A percentile compares a stretch with the other conserved stretches of the same genome.
phyloP scores from a whole-genome alignment of 2,329 filamentous ascomycete genomes.

The Ophiostoma populinum region DNA sequence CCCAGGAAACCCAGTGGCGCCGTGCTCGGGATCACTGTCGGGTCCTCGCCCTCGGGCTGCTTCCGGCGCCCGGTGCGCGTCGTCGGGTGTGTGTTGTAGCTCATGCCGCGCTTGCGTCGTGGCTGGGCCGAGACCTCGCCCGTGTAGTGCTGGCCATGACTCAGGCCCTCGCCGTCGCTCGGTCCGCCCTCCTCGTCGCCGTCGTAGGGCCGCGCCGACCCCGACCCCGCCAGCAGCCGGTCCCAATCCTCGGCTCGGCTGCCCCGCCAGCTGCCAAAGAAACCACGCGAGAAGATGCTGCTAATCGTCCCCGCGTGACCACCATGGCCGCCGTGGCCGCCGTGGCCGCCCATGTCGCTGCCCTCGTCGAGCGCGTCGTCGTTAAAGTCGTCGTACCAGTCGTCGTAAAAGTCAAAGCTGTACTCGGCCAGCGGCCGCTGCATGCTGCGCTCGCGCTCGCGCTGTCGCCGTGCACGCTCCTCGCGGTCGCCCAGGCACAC shows the following conservation, averaged over 20 bases:
- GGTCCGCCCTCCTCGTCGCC: slow-evolving; percentile 16
- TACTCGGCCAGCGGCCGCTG: slow-evolving; percentile 50
- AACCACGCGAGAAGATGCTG: slow-evolving; percentile 32
- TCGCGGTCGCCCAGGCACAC: slow-evolving; percentile 56
- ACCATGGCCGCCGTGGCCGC: slow-evolving; percentile 19
- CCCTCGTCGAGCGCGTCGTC: slow-evolving; percentile 43
- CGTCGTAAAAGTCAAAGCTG: slow-evolving; percentile 94
- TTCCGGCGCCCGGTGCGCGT: slow-evolving; percentile 19
- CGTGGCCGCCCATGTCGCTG: slow-evolving; percentile 34
- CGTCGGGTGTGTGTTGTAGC: slow-evolving; percentile 48
- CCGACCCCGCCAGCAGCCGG: slow-evolving; percentile 56
- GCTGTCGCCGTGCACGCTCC: slow-evolving; percentile 50
- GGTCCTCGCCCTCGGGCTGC: slow-evolving; percentile 42
- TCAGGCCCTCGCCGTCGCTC: slow-evolving; percentile 13
- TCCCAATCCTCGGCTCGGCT: slow-evolving; percentile 58
- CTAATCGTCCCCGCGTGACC: slow-evolving; percentile 10
- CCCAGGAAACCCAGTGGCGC: slow-evolving; percentile 74
- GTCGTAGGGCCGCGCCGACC: slow-evolving; percentile 18
- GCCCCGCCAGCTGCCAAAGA: slow-evolving; percentile 59
- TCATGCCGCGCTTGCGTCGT: slow-evolving; percentile 65
- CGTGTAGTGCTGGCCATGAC: slow-evolving; percentile 12
- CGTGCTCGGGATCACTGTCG: slow-evolving; percentile 78
- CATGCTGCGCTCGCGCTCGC: slow-evolving; percentile 41
- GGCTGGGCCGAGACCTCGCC: slow-evolving; percentile 43
- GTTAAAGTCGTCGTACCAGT: slow-evolving; percentile 60